Percentiles rank a stretch among this genome's conserved stretches.
Conservation (phyloP, 73 alveolate genomes). For the Blepharisma japonicum region DNA sequence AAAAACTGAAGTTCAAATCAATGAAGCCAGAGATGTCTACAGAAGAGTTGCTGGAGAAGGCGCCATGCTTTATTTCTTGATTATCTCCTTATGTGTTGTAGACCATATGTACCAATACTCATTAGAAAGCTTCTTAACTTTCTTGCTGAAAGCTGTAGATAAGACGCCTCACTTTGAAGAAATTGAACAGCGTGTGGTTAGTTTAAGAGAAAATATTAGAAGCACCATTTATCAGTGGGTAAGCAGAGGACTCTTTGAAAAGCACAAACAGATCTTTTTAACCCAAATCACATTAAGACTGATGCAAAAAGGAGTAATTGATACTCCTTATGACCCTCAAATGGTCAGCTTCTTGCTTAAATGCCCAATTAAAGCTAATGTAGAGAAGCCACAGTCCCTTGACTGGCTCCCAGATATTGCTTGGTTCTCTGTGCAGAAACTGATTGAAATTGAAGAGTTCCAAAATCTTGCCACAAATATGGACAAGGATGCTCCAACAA, state of each 20-base stretch:
- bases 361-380: constrained; percentile 90
- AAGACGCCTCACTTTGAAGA: constrained; percentile 94
- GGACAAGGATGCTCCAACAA: constrained; percentile 98
- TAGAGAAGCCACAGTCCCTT: constrained; percentile 88
- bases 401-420: constrained; percentile 98
- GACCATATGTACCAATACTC: constrained; percentile 99
- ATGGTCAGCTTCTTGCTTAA: constrained; percentile 52
- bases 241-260: constrained; percentile 98
- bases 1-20: constrained; percentile 97
- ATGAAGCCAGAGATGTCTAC: constrained; percentile 96
- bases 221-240: constrained; percentile 98
- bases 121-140: constrained; percentile 94
- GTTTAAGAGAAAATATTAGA: constrained; percentile 93
- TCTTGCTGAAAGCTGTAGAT: constrained; percentile 99
- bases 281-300: constrained; percentile 96
- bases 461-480: constrained; percentile 93
- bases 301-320: constrained; percentile 93
- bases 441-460: constrained; percentile 97
- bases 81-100: constrained; percentile 95
- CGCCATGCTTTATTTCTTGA: constrained; percentile 99
- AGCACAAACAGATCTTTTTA: constrained; percentile 97
- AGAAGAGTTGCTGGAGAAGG: constrained; percentile 99
- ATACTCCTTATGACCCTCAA: constrained; percentile 55
- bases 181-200: constrained; percentile 85
- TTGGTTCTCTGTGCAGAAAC: constrained; percentile 96